Conservation (phyloP, 345 rosid species). For the Firmiana major region DNA sequence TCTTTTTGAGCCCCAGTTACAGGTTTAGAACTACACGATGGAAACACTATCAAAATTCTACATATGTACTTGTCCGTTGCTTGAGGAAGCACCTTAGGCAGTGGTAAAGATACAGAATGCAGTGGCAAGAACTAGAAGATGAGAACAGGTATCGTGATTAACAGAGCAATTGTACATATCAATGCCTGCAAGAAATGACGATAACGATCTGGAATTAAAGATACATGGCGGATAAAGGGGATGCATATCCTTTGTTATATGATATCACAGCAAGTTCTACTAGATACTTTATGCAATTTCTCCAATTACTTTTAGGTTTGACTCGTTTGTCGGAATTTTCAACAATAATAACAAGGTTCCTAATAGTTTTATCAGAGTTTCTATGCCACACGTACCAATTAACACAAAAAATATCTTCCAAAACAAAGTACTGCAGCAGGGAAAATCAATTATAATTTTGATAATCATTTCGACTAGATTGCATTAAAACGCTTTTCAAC, state of each 20-base stretch:
- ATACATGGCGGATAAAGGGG: neutral
- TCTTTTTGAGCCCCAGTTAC: neutral
- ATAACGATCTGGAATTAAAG: neutral
- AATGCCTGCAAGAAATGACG: slow-evolving; percentile 56
- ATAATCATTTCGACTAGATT: neutral
- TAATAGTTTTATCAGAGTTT: neutral
- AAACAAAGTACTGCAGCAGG: neutral
- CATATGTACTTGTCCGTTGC: neutral
- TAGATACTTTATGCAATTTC: neutral
- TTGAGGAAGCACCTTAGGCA: neutral
- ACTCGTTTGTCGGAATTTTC: neutral
- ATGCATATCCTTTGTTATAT: neutral
- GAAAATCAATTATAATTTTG: neutral
- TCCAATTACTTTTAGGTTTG: neutral
- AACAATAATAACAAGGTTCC: neutral
- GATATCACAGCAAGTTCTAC: neutral
- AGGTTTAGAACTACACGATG: neutral
- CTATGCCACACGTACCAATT: neutral
- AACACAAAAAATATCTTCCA: neutral
- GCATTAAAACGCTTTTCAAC: neutral
- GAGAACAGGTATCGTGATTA: slow-evolving; percentile 41
- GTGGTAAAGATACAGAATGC: neutral
- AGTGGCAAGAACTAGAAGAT: slow-evolving; percentile 34
- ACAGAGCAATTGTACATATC: slow-evolving; percentile 53
- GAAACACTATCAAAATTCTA: neutral